Evolutionary conservation across 371 early-diverging fungal genomes (phyloP).

Genomic region (Rhizopus stolonifer): DNA sequence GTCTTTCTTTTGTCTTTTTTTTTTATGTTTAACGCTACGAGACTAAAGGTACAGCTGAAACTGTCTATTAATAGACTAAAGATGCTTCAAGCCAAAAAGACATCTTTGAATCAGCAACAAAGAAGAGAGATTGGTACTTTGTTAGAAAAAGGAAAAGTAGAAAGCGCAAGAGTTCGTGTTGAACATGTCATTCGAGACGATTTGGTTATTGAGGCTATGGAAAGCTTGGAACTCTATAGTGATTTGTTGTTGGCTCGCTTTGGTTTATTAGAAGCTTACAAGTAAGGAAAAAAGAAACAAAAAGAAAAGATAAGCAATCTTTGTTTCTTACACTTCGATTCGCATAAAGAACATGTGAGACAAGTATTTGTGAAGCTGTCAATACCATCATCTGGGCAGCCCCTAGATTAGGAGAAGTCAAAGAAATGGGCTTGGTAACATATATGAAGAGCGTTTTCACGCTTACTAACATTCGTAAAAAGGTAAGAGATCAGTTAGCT

Average conservation of each 20-base stretch:
- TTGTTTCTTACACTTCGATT: no score
- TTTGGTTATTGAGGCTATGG: constrained; percentile 85
- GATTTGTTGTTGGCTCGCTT: constrained; percentile 87
- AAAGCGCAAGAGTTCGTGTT: constrained; percentile 86
- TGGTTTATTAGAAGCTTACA: constrained; percentile 81
- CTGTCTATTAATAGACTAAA: constrained; percentile 83
- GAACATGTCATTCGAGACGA: constrained; percentile 95
- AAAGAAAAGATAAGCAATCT: neutral
- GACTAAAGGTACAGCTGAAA: constrained; percentile 86
- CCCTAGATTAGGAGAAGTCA: constrained; percentile 74
- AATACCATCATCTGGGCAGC: constrained; percentile 90
- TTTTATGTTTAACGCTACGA: constrained; percentile 57
- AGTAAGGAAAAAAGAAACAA: constrained; percentile 41
- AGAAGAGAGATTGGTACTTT: constrained; percentile 83
- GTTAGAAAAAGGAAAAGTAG: constrained; percentile 80
- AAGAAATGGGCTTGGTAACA: constrained; percentile 73
- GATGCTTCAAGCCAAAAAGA: constrained; percentile 87
- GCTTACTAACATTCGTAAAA: neutral
- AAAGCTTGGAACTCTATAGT: constrained; percentile 88
- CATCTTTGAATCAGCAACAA: constrained; percentile 67
- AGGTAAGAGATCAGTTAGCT: constrained; percentile 76
- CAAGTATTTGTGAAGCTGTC: constrained; percentile 82
- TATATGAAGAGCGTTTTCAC: no score
- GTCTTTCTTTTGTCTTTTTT: constrained; percentile 1
- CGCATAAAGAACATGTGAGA: constrained; percentile 67